These are phyloP conservation scores for Tephrocybe sp. DNA, from an alignment of 768 basidiomycete species.

Conservation along the genomic window DNA sequence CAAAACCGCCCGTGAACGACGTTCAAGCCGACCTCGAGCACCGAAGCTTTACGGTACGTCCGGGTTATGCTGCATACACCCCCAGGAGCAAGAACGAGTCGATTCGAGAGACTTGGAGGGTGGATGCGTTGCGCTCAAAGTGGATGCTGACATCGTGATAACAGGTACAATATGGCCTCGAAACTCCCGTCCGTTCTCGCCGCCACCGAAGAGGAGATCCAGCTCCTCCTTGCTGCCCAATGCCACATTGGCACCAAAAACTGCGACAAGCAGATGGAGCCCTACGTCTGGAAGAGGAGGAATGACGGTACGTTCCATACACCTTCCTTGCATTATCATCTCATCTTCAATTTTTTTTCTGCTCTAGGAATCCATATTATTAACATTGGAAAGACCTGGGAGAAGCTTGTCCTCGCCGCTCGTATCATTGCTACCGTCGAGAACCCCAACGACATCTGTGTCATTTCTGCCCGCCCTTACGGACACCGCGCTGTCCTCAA, in stretches of 20 bases:
- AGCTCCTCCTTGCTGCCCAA: constrained; percentile 91
- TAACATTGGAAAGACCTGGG: constrained; percentile 99
- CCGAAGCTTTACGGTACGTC: constrained; percentile 45
- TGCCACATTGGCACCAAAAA: constrained; percentile 98
- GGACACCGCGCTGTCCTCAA: constrained; percentile 99
- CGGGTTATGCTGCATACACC: constrained; percentile 12
- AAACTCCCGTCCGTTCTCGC: constrained; percentile 93
- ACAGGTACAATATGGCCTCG: constrained; percentile 58
- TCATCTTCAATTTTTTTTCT: constrained; percentile 7
- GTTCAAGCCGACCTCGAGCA: constrained; percentile 40
- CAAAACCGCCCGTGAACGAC: constrained; percentile 43
- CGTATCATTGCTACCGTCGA: constrained; percentile 97
- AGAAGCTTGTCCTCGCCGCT: constrained; percentile 97
- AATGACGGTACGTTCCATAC: constrained; percentile 71
- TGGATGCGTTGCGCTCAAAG: constrained; percentile 35
- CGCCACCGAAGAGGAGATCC: constrained; percentile 97
- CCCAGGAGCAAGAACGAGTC: constrained; percentile 28
- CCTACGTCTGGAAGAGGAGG: constrained; percentile 97
- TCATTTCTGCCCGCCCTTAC: constrained; percentile 97
- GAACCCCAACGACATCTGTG: constrained; percentile 97
- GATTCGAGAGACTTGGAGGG: constrained; percentile 30
- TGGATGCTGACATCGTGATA: constrained; percentile 33
- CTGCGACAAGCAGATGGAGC: constrained; percentile 98
- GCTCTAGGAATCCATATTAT: constrained; percentile 86
- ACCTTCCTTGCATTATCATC: constrained; percentile 1